Conservation (phyloP, 2,329 filamentous ascomycete species). For the Lasiodiplodia sp. region DNA sequence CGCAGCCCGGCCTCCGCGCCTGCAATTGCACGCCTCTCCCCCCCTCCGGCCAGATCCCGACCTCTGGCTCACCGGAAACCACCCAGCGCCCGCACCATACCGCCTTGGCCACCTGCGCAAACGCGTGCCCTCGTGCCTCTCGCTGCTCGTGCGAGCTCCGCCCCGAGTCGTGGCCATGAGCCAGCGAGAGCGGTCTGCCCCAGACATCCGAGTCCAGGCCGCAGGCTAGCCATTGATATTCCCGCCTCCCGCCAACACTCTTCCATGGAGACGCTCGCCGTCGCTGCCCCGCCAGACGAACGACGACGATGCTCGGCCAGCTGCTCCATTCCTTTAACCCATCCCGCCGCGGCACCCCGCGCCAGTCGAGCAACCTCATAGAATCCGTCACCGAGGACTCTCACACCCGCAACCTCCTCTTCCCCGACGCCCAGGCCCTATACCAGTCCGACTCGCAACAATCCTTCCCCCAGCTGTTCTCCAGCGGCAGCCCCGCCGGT, state of each 20-base stretch:
- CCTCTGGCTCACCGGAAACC: constrained; percentile 8
- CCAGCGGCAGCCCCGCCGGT: constrained; percentile 41
- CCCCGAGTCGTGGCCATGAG: constrained; percentile 30
- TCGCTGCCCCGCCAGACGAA: constrained; percentile 27
- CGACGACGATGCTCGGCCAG: constrained; percentile 52
- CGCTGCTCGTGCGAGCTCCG: constrained; percentile 23
- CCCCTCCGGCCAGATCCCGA: background rate
- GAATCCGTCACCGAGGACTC: constrained; percentile 50
- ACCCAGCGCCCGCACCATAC: constrained; percentile 10
- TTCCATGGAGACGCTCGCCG: constrained; percentile 29
- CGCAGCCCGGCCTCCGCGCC: constrained; percentile 8
- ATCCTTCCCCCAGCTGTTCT: constrained; percentile 9
- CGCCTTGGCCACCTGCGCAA: constrained; percentile 16
- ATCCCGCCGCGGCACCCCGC: constrained; percentile 41
- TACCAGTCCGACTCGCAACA: constrained; percentile 46
- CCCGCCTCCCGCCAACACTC: background rate
- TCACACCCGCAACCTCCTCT: constrained; percentile 51
- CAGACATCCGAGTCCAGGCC: constrained; percentile 28
- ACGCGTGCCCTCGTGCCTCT: constrained; percentile 19
- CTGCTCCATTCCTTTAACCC: constrained; percentile 44
- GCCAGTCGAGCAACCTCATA: constrained; percentile 40
- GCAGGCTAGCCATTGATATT: constrained; percentile 30
- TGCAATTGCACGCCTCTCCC: background rate
- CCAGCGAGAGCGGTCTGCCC: constrained; percentile 20
- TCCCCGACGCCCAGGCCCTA: constrained; percentile 47